Base-by-base conservation (phyloP, 73 alveolate species). In the Paramecium sonneborni region DNA sequence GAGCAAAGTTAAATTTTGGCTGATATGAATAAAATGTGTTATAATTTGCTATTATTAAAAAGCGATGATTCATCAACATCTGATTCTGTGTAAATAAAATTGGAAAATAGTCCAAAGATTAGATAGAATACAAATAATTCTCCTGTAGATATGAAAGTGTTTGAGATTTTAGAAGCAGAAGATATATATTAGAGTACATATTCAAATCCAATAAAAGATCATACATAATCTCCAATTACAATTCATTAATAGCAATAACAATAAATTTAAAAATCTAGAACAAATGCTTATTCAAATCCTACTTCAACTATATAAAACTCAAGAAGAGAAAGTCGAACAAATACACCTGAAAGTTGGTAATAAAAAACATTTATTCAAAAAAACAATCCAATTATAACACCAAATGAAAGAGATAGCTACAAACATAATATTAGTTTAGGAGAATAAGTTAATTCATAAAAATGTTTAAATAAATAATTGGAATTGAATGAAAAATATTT, bases 11-110 rank as follows among this genome's bases (percentile, higher is more conserved):
- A 79, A 44, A 79, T 79, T 43, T 79, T 79, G 20, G 55, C 76
- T 14, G 21, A 79, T 79, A 38, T 79, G 76, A 79, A 79, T 44
- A 79, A 79, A 44, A 79, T 79, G 90, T 79, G 90, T 23, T 79
- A 79, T 24, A 79, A 79, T 46, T 46, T 79, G 9, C 11, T 79
- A 24, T 62, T 62, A 32, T 30, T 52, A 52, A 52, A 52, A 52
- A 52, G 68, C 18, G 68, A 52, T 52, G 68, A 30, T 67, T 30
- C 23, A 24, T n/a, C 84, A 52, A 52, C 12, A 18, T 52, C 68
- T 52, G 32, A 52, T 18, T 52, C 68, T 4, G 8, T n/a, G 18
- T 52, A 18, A 52, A 15, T 52, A 12, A 52, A 52, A 18, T 18
- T 52, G 23, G 68, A 52, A 18, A 52, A 52, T 3, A 52, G 68